Conservation (phyloP, 2,329 filamentous ascomycete species). For the Paracorniculantispora psalliotae region DNA sequence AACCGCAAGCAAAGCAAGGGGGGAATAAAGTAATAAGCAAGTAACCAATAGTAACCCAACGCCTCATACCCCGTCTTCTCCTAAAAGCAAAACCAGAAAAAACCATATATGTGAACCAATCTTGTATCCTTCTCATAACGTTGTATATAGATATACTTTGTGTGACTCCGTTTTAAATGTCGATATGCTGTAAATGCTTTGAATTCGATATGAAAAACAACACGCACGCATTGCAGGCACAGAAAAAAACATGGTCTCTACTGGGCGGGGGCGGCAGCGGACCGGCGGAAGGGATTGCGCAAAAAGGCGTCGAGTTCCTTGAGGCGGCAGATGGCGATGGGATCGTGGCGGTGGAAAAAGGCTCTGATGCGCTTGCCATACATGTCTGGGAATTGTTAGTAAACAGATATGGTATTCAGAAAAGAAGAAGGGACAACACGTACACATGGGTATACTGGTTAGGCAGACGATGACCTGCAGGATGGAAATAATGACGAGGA, state of each 20-base stretch:
- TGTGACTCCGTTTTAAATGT: background rate
- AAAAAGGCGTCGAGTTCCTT: conserved; percentile 21
- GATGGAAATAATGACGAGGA: conserved; percentile 62
- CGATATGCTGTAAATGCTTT: background rate
- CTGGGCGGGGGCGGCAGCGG: background rate
- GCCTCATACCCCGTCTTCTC: background rate
- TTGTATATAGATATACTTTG: background rate
- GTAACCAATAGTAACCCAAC: background rate
- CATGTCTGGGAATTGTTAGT: conserved; percentile 51
- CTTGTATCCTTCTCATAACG: background rate
- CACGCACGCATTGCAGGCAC: no score
- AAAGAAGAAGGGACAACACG: conserved; percentile 38
- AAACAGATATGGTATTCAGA: background rate
- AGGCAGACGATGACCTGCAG: conserved; percentile 75
- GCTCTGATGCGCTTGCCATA: conserved; percentile 73
- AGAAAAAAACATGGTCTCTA: background rate
- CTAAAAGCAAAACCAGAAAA: background rate
- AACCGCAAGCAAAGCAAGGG: background rate
- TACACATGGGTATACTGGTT: conserved; percentile 72
- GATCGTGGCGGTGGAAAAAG: conserved; percentile 70
- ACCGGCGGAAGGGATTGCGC: background rate
- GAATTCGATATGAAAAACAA: background rate
- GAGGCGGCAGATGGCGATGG: conserved; percentile 42
- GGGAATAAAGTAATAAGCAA: background rate
- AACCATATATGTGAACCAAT: background rate